Percentiles rank a stretch among this genome's conserved stretches.
These are phyloP conservation scores for Hypoxylon rubiginosum DNA, from an alignment of 2,329 filamentous ascomycete genomes.

Conservation along the genomic window DNA sequence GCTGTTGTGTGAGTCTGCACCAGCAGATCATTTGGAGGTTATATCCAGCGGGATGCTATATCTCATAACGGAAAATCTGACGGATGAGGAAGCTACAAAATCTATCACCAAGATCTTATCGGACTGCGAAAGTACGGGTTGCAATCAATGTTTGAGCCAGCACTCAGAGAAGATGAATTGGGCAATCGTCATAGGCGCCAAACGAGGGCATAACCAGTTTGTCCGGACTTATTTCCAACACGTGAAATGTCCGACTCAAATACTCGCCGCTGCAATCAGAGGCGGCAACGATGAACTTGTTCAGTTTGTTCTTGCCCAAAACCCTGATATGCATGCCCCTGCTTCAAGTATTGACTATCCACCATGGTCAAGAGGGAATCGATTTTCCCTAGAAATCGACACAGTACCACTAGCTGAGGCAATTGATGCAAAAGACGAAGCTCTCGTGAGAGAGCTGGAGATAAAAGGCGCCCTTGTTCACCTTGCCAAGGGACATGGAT, in stretches of 20 bases:
- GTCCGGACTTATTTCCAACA: conserved; percentile 17
- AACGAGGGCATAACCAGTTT: conserved; percentile 16
- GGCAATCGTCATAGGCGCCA: conserved; percentile 6
- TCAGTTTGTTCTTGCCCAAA: conserved; percentile 18
- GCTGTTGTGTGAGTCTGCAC: conserved; percentile 3
- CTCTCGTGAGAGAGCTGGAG: conserved; percentile 19
- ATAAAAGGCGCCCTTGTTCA: conserved; percentile 14
- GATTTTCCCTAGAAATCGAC: no score
- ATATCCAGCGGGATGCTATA: background rate
- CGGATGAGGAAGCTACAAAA: conserved; percentile 7
- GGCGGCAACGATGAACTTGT: conserved; percentile 20
- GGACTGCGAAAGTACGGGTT: conserved; percentile 10
- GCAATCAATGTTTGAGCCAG: conserved; percentile 4
- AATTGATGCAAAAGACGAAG: conserved; percentile 9
- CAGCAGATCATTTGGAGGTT: background rate
- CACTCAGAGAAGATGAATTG: conserved; percentile 2
- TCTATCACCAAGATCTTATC: conserved; percentile 16
- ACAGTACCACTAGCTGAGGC: conserved; percentile 36
- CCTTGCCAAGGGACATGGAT: background rate
- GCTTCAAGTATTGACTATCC: background rate
- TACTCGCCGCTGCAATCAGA: conserved; percentile 31
- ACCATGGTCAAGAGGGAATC: background rate
- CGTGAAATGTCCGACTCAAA: background rate
- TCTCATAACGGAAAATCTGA: background rate
- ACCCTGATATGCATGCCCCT: conserved; percentile 14